Evolutionary conservation across 1,284 basidiomycete genomes (phyloP).

Genomic region (Pseudozyma hubeiensis): DNA sequence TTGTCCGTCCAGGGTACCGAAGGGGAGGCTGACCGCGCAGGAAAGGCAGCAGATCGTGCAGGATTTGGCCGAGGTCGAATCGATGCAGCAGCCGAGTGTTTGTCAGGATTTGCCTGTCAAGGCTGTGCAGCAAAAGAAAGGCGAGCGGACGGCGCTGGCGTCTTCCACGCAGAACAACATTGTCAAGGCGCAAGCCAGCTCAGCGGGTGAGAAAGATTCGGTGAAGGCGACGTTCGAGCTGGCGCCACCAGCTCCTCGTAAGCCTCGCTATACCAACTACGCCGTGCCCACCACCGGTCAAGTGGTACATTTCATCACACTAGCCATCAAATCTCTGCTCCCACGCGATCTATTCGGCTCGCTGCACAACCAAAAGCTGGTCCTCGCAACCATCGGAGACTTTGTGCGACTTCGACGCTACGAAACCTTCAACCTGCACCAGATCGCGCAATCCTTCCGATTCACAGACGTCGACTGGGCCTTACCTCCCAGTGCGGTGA

Average conservation of each 20-base stretch:
- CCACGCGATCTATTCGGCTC: conserved; percentile 84
- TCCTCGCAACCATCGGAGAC: conserved; percentile 76
- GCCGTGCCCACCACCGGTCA: conserved; percentile 75
- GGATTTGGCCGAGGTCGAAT: conserved; percentile 63
- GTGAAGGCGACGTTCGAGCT: conserved; percentile 13
- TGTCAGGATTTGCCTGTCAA: conserved; percentile 5
- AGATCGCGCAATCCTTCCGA: conserved; percentile 81
- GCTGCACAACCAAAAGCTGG: conserved; percentile 75
- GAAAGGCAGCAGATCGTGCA: conserved; percentile 80
- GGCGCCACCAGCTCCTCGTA: conserved; percentile 63
- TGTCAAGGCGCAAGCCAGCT: background rate
- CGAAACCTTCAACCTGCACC: conserved; percentile 85
- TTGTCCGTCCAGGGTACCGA: conserved; percentile 80
- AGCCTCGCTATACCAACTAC: conserved; percentile 84
- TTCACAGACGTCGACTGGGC: conserved; percentile 86
- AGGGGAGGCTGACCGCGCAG: conserved; percentile 35
- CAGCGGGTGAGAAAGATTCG: background rate
- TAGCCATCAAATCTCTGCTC: conserved; percentile 78
- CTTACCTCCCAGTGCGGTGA: conserved; percentile 69
- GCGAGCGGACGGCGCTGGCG: background rate
- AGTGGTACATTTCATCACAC: conserved; percentile 69
- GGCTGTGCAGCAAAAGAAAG: conserved; percentile 2
- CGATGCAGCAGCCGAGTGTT: conserved; percentile 6
- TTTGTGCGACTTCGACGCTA: conserved; percentile 81
- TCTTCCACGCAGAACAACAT: conserved; percentile 4